Evolutionary conservation across 2,329 filamentous ascomycete species (phyloP).

Genomic region (Aureobasidium pullulans): DNA sequence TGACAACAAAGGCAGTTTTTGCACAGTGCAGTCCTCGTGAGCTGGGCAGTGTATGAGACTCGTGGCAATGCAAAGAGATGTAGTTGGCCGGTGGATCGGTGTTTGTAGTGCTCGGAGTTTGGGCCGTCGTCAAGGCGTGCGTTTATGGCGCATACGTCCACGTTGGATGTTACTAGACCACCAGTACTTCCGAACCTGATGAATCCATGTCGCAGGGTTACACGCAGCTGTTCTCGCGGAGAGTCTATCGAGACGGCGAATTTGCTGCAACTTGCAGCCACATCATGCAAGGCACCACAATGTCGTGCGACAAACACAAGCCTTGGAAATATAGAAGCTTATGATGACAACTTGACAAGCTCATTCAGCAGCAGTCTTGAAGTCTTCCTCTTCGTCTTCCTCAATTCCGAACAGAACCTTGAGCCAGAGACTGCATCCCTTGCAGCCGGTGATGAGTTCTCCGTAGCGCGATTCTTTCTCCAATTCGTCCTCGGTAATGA

Average conservation of each 20-base stretch:
- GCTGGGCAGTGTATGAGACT: too few relatives aligned
- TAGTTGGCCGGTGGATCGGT: too few relatives aligned
- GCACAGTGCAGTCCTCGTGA: too few relatives aligned
- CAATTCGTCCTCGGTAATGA: constrained; percentile 48
- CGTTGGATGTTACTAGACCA: too few relatives aligned
- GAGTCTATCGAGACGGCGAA: background rate
- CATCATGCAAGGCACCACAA: background rate
- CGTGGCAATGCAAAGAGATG: too few relatives aligned
- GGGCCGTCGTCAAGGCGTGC: too few relatives aligned
- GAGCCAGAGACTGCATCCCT: constrained; percentile 57
- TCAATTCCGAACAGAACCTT: constrained; percentile 52
- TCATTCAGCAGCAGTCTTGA: background rate
- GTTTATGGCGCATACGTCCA: too few relatives aligned
- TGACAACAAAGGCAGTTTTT: too few relatives aligned
- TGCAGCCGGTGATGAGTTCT: constrained; percentile 54
- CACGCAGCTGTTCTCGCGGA: background rate
- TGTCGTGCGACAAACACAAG: background rate
- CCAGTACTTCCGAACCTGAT: too few relatives aligned
- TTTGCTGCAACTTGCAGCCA: background rate
- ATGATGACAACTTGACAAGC: background rate
- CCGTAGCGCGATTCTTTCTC: constrained; percentile 43
- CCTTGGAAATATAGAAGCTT: background rate
- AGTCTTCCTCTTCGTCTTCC: constrained; percentile 17
- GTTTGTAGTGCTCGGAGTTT: too few relatives aligned
- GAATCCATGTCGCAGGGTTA: background rate